Percentiles rank a stretch among this genome's conserved stretches.
These are phyloP conservation scores for Aureoboletus auriporus DNA, from an alignment of 768 basidiomycete species.

Conservation along the genomic window DNA sequence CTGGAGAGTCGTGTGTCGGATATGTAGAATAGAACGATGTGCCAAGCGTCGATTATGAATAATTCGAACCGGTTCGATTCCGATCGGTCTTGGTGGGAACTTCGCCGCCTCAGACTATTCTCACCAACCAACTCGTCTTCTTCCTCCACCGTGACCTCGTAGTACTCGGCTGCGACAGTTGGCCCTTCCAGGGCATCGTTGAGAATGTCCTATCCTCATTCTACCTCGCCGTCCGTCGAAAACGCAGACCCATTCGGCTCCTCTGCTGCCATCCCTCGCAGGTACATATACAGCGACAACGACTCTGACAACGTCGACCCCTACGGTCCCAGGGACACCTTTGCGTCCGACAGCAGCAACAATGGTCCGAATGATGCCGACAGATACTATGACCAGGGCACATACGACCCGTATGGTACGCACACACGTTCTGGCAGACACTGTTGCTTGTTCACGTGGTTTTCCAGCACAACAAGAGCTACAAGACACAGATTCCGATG, in stretches of 20 bases:
- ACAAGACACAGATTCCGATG: constrained; percentile 83
- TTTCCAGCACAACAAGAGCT: constrained; percentile 65
- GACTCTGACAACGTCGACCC: constrained; percentile 67
- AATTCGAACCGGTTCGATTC: constrained; percentile 23
- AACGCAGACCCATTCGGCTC: constrained; percentile 63
- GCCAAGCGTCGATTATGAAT: neutral
- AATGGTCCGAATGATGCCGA: constrained; percentile 40
- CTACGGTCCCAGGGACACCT: constrained; percentile 63
- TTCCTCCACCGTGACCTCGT: constrained; percentile 6
- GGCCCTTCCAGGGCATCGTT: constrained; percentile 12
- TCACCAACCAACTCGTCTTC: constrained; percentile 8
- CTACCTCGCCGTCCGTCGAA: constrained; percentile 57
- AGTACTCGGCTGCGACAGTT: constrained; percentile 10
- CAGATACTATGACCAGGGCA: constrained; percentile 63
- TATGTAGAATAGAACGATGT: neutral
- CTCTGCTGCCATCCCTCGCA: constrained; percentile 33
- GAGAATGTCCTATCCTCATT: constrained; percentile 49
- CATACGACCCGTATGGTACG: constrained; percentile 64
- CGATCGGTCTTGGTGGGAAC: constrained; percentile 25
- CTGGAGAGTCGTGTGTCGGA: constrained; percentile 1
- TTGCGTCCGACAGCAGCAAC: constrained; percentile 67
- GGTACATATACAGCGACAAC: constrained; percentile 65
- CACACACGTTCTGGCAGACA: constrained; percentile 1
- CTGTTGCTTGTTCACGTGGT: constrained; percentile 6
- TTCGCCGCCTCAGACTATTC: constrained; percentile 5